Conservation (phyloP, 2,329 filamentous ascomycete species). For the Aspergillus ustus region DNA sequence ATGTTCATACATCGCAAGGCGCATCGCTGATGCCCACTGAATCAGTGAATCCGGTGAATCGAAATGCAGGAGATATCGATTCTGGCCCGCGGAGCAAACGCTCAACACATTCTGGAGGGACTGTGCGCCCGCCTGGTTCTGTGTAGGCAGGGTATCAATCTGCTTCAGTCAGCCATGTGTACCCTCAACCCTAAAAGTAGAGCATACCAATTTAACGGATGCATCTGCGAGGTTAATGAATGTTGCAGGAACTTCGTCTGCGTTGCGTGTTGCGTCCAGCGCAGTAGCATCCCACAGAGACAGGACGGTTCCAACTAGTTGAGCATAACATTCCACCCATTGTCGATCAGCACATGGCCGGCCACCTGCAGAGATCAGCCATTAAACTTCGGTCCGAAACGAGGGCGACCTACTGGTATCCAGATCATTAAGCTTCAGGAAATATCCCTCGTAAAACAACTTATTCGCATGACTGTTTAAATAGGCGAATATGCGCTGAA, state of each 20-base stretch:
- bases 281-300: conserved; percentile 95
- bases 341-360: conserved; percentile 81
- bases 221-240: conserved; percentile 98
- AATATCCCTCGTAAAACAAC: conserved; percentile 96
- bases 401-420: conserved; percentile 74
- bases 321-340: conserved; percentile 97
- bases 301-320: conserved; percentile 91
- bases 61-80: conserved; percentile 94
- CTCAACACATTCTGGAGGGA: conserved; percentile 93
- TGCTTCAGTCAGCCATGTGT: conserved; percentile 40
- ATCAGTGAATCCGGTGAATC: conserved; percentile 90
- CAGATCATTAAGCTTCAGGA: conserved; percentile 93
- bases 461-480: conserved; percentile 96
- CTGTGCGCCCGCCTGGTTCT: conserved; percentile 70
- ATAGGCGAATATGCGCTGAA: conserved; percentile 91
- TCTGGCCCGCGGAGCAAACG: conserved; percentile 92
- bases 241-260: conserved; percentile 83
- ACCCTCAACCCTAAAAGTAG: background rate
- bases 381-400: background rate
- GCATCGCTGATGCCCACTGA: conserved; percentile 94
- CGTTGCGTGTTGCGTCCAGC: conserved; percentile 82
- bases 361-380: conserved; percentile 65
- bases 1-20: conserved; percentile 92
- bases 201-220: conserved; percentile 90
- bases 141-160: conserved; percentile 89